Conservation (phyloP, 768 basidiomycete species). For the Favolaschia claudopus region DNA sequence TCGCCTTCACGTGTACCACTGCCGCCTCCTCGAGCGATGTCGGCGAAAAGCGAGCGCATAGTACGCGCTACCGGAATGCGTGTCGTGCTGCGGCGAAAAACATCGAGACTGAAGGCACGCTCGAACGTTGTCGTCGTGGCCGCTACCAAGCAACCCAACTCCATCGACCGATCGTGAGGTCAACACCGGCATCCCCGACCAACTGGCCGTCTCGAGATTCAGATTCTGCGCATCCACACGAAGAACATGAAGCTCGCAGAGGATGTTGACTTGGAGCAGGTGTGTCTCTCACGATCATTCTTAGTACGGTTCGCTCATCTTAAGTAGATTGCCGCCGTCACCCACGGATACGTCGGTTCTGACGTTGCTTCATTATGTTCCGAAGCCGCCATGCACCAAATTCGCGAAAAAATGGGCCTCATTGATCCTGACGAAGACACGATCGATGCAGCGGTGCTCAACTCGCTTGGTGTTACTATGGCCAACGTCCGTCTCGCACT, state of each 20-base stretch:
- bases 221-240: slow-evolving; percentile 98
- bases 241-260: too few species aligned
- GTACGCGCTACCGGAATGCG: too few species aligned
- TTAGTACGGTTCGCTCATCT: slow-evolving; percentile 18
- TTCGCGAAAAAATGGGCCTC: slow-evolving; percentile 99
- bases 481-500: slow-evolving; percentile 99
- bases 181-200: slow-evolving; percentile 98
- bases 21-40: too few species aligned
- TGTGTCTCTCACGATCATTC: slow-evolving; percentile 31
- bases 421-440: slow-evolving; percentile 97
- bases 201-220: slow-evolving; percentile 97
- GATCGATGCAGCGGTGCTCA: slow-evolving; percentile 98
- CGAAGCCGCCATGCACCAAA: too few species aligned
- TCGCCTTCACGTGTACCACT: too few species aligned
- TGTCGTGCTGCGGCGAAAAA: too few species aligned
- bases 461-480: slow-evolving; percentile 99
- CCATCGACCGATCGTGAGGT: slow-evolving; percentile 99
- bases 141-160: slow-evolving; percentile 97
- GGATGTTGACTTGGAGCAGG: too few species aligned
- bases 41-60: too few species aligned
- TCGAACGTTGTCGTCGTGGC: too few species aligned
- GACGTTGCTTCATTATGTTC: too few species aligned
- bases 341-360: slow-evolving; percentile 98
- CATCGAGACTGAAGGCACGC: slow-evolving; percentile 92
- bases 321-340: slow-evolving; percentile 91